A percentile compares a stretch with the other conserved stretches of the same genome.
Evolutionary conservation across 805 yeast genomes (phyloP).

Genomic region (Candida arabinofermentans): DNA sequence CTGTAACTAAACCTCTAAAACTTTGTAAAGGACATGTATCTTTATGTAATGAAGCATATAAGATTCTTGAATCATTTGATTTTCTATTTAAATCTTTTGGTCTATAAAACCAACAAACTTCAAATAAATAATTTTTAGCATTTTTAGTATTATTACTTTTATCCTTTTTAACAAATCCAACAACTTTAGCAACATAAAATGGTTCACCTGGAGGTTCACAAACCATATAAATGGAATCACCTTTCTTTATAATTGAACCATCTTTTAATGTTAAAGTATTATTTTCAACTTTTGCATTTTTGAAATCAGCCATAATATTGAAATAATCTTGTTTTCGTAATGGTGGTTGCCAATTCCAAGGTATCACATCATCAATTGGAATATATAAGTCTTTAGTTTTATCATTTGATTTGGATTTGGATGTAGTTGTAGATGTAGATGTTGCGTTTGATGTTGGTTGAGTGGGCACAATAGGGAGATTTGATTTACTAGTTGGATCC

Average conservation of each 20-base stretch:
- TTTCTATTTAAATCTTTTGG: constrained; percentile 77
- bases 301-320: constrained; percentile 39
- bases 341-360: constrained; percentile 51
- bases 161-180: constrained; percentile 59
- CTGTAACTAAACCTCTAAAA: constrained; percentile 71
- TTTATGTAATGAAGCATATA: constrained; percentile 82
- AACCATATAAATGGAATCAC: constrained; percentile 75
- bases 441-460: constrained; percentile 1
- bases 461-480: too few relatives aligned
- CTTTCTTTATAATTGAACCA: constrained; percentile 38
- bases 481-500: neutral
- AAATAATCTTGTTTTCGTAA: constrained; percentile 35
- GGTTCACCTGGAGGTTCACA: constrained; percentile 96
- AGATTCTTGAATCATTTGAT: constrained; percentile 64
- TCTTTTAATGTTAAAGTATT: constrained; percentile 40
- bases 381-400: constrained; percentile 15
- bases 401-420: constrained; percentile 2
- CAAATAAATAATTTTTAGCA: constrained; percentile 53
- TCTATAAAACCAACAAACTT: constrained; percentile 88
- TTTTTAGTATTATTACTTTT: constrained; percentile 32
- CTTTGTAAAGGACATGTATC: constrained; percentile 76
- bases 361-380: constrained; percentile 33
- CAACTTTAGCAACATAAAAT: constrained; percentile 78
- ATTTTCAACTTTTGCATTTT: constrained; percentile 37
- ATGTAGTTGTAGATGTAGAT: neutral